Conservation (phyloP, 768 basidiomycete species). For the Tricholoma furcatifolium region DNA sequence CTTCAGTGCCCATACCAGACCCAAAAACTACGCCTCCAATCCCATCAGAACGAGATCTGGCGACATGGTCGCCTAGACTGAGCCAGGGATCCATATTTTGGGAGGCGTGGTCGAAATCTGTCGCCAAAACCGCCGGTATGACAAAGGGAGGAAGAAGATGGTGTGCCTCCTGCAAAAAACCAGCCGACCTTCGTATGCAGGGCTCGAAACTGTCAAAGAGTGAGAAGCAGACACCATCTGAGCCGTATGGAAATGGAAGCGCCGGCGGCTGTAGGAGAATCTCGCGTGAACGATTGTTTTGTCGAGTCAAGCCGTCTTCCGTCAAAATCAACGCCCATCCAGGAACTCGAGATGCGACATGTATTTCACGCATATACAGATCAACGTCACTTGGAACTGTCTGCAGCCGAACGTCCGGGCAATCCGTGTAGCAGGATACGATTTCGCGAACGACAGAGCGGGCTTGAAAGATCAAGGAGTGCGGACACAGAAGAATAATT, state of each 20-base stretch:
- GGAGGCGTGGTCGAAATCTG: constrained; percentile 15
- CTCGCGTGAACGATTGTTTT: constrained; percentile 30
- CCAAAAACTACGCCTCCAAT: constrained; percentile 39
- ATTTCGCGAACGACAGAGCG: constrained; percentile 32
- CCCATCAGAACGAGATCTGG: constrained; percentile 23
- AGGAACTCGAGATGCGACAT: constrained; percentile 34
- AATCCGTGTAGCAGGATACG: constrained; percentile 28
- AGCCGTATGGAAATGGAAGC: constrained; percentile 39
- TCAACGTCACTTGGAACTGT: constrained; percentile 25
- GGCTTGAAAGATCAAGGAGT: constrained; percentile 30
- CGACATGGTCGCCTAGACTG: constrained; percentile 25
- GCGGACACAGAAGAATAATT: constrained; percentile 47
- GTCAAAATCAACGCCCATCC: constrained; percentile 55
- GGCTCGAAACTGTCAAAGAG: constrained; percentile 21
- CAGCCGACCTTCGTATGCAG: constrained; percentile 28
- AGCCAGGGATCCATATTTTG: constrained; percentile 27
- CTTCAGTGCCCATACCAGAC: background rate
- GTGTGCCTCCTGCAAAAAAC: constrained; percentile 34
- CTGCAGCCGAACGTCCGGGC: constrained; percentile 43
- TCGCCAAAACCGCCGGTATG: constrained; percentile 32
- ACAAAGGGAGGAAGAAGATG: constrained; percentile 66
- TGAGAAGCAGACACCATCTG: constrained; percentile 29
- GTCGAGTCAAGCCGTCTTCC: constrained; percentile 36
- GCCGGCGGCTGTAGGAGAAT: constrained; percentile 43
- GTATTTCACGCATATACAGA: constrained; percentile 29